Percentiles rank a stretch among this genome's conserved stretches.
Conservation (phyloP, 225 moss, liverwort and hornwort species). For the Rhytidiadelphus loreus region DNA sequence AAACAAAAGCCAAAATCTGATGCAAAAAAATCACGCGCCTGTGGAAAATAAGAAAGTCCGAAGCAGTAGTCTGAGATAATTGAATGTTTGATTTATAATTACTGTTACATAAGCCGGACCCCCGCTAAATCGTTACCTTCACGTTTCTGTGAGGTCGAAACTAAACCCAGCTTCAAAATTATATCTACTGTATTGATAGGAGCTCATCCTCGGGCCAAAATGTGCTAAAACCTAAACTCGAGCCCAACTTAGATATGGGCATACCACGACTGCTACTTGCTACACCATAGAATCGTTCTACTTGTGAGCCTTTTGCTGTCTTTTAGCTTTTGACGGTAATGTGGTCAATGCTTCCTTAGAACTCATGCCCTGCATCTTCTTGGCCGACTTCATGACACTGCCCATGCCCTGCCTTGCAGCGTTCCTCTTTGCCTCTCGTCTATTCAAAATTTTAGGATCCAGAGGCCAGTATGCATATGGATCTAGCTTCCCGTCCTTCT, state of each 20-base stretch:
- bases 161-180: background rate
- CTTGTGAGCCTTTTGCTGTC: slow-evolving; percentile 54
- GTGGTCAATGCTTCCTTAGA: slow-evolving; percentile 40
- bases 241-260: background rate
- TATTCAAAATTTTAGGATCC: slow-evolving; percentile 89
- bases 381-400: slow-evolving; percentile 67
- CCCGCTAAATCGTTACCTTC: background rate
- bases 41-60: background rate
- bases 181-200: background rate
- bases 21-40: background rate
- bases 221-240: slow-evolving; percentile 6
- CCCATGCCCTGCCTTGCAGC: slow-evolving; percentile 82
- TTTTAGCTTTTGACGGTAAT: slow-evolving; percentile 22
- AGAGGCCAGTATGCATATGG: slow-evolving; percentile 99
- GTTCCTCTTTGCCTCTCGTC: slow-evolving; percentile 70
- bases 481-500: slow-evolving; percentile 81
- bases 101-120: background rate
- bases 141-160: background rate
- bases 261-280: background rate
- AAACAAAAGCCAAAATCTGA: background rate
- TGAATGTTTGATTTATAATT: background rate
- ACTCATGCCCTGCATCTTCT: slow-evolving; percentile 51
- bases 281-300: slow-evolving; percentile 1
- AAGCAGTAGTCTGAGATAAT: background rate
- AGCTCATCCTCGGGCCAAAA: background rate